Percentiles rank a stretch among this genome's conserved stretches.
These are phyloP conservation scores for Rosa multiflora DNA, from an alignment of 306 rosid genomes.

Conservation along the genomic window DNA sequence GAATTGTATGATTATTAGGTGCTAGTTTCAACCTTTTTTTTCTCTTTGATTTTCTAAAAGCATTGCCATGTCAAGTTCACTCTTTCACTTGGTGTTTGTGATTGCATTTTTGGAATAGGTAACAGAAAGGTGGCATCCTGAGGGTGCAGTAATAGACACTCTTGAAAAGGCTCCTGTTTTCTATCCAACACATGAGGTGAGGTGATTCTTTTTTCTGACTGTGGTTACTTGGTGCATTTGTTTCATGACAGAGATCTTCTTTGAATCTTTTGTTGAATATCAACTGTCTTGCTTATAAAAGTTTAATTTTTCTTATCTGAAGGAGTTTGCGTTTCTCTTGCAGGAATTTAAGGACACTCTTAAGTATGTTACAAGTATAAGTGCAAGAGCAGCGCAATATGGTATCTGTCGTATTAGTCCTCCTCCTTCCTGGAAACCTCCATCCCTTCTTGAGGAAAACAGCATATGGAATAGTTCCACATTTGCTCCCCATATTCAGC, in stretches of 20 bases:
- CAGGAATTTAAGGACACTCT: constrained; percentile 78
- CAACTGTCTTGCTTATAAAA: constrained; percentile 28
- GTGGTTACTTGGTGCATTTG: neutral
- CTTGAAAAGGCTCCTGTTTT: constrained; percentile 67
- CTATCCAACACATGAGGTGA: constrained; percentile 86
- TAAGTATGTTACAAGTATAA: constrained; percentile 65
- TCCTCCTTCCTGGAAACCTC: constrained; percentile 69
- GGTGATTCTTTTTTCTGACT: constrained; percentile 44
- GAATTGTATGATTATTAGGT: constrained; percentile 10
- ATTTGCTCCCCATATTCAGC: constrained; percentile 60
- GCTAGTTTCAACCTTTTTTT: constrained; percentile 28
- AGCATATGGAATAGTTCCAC: constrained; percentile 47
- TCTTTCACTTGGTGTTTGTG: constrained; percentile 9
- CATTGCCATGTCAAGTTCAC: constrained; percentile 11
- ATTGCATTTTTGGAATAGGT: constrained; percentile 54
- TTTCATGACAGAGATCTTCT: neutral
- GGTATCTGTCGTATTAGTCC: constrained; percentile 93
- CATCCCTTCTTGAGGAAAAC: constrained; percentile 42
- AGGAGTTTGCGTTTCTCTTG: constrained; percentile 22
- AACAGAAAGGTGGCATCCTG: constrained; percentile 76
- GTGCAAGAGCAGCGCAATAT: constrained; percentile 53
- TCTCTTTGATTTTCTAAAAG: constrained; percentile 17
- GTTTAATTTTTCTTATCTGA: constrained; percentile 23
- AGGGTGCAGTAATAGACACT: constrained; percentile 53
- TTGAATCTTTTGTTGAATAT: constrained; percentile 2